Evolutionary conservation across 2,329 filamentous ascomycete species (phyloP), one percentile per base, ranked within the genome.

Genomic region (Rhynchosporium graminicola): DNA sequence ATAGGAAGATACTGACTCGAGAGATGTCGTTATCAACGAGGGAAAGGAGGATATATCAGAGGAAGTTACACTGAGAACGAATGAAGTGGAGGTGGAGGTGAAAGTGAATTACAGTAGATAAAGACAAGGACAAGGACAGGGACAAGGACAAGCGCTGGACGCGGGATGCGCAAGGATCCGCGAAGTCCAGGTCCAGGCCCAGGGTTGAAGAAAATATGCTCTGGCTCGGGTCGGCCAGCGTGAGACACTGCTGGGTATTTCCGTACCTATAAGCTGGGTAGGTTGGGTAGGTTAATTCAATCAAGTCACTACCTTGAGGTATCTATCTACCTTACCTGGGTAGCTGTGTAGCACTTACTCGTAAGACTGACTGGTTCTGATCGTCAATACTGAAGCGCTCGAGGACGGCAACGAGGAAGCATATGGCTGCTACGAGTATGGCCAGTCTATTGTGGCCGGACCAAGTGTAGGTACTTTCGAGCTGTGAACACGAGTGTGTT

Each of bases 81-180:
- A 15, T 12, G 47, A 33, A 15, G 10, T 12, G 46, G 20, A 28
- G 36, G 2, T 29, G 38, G 36, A 42, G 31, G 47, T 10, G 13
- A 9, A 33, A 15, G 47, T 20, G 29, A 57, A 20, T 20, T 20
- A 20, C 20, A 20, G 20, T 20, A 1, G 40, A 29, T 33, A 20
- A 40, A n/a, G 40, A 12, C 7, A 29, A 4, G 20, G 40, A 28
- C 12, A 29, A 4, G 28, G 40, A 33, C 10, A 3, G 33, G 40
- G 40, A 26, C 38, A 42, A 31, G 52, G 52, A 56, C 36, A 54
- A 54, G 51, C 51, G 51, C 51, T 54, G 51, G 33, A 54, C 20
- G 51, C 51, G 51, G 20, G 33, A 51, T 20, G 20, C 20, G 29
- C 33, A 55, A 26, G 47, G 28, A 28, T 5, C 5, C 7, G 6